Evolutionary conservation across 1,139 yeast species (phyloP), one percentile per base, ranked within the genome.

Genomic region (Saccharomycopsis crataegensis): DNA sequence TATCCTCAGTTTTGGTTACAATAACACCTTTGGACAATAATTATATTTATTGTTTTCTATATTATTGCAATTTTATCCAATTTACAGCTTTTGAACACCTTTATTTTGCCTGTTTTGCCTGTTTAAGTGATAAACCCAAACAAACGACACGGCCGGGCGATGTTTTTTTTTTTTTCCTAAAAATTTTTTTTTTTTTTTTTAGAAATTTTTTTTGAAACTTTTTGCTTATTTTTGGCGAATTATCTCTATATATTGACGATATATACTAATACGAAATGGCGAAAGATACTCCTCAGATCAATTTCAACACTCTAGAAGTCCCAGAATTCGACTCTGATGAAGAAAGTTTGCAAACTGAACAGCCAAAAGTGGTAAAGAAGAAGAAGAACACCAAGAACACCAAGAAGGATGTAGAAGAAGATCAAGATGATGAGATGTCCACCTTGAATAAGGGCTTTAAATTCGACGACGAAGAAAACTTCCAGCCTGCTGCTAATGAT

Each of bases 361-460:
- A 49, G 38, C 45, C 36, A 16, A 32, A 22, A 28, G 37, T 8
- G 14, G 38, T 16, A n/a, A 51, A 49, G n/a, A 58, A 54, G 50
- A 62, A 59, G 50, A 59, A 57, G 46, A 60, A 61, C 55, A 67
- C 65, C 48, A 65, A 67, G 59, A 66, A 68, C 44, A 64, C 62
- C 32, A 61, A 65, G 49, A 62, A 65, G 56, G 59, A 61, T 47
- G 57, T 58, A 50, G 59, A 60, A 43, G 61, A 60, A 34, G 66
- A 67, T 31, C 62, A 64, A 8, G 74, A 67, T 28, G 70, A 70
- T 34, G 74, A 71, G 40, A 74, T 70, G 7, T 72, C 75, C 17
- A 74, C 75, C 32, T 74, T 91, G 51, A 82, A 84, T 58, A 89
- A 91, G 34, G 82, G 83, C 55, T 91, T 91, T 65, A 74, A 77